A percentile compares a stretch with the other conserved stretches of the same genome.
Evolutionary conservation across 2,329 filamentous ascomycete genomes (phyloP).

Genomic region (Pseudogymnoascus sp.): DNA sequence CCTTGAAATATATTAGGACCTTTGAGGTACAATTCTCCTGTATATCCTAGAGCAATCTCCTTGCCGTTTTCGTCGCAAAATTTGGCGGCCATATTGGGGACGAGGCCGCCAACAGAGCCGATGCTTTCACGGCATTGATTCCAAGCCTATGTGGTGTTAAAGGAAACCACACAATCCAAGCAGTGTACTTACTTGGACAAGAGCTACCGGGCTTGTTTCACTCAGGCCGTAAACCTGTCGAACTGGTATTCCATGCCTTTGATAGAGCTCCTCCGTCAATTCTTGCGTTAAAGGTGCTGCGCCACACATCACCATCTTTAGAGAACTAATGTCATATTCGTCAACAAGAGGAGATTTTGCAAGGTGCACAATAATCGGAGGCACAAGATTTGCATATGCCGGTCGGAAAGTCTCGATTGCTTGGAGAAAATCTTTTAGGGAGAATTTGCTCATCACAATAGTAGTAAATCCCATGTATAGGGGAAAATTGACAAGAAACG

Average conservation of each 20-base stretch:
- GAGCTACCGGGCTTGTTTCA: constrained; percentile 70
- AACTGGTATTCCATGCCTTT: constrained; percentile 61
- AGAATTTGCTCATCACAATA: constrained; percentile 68
- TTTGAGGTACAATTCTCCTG: constrained; percentile 15
- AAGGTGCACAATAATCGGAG: constrained; percentile 69
- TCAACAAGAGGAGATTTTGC: constrained; percentile 66
- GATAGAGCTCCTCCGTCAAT: constrained; percentile 63
- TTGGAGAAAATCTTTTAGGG: constrained; percentile 65
- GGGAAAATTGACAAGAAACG: constrained; percentile 55
- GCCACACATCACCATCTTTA: constrained; percentile 75
- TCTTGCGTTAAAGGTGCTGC: constrained; percentile 74
- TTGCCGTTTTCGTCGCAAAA: neutral
- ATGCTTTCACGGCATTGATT: constrained; percentile 25
- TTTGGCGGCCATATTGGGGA: neutral
- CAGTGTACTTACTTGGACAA: constrained; percentile 45
- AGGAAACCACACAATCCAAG: neutral
- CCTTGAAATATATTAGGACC: constrained; percentile 29
- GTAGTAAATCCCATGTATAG: constrained; percentile 55
- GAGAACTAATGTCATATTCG: constrained; percentile 65
- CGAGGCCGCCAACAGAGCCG: neutral
- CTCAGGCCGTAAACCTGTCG: constrained; percentile 86
- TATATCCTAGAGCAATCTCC: neutral
- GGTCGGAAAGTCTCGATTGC: constrained; percentile 64
- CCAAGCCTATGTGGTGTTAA: constrained; percentile 31
- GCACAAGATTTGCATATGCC: constrained; percentile 70